phyloP scores from a whole-genome alignment of 768 basidiomycete species.

The Cystobasidium ongulense region DNA sequence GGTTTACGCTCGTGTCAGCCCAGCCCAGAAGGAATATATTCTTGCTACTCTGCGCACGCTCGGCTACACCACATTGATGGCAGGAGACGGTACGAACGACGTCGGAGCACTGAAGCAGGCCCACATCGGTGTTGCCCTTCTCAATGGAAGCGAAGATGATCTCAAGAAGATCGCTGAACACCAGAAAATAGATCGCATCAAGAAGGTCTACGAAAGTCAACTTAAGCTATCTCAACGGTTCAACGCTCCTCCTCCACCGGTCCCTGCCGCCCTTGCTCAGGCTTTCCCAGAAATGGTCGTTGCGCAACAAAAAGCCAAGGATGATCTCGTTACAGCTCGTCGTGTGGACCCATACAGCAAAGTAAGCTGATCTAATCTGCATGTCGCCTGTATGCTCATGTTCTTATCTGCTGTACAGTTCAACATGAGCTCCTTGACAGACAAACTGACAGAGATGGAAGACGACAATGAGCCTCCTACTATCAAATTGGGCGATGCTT shows the following conservation, averaged over 20 bases:
- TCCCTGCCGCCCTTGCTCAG: constrained; percentile 77
- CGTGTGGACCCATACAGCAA: constrained; percentile 10
- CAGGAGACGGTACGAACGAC: constrained; percentile 97
- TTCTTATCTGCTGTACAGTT: constrained; percentile 51
- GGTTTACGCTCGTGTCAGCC: constrained; percentile 98
- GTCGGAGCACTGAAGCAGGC: constrained; percentile 98
- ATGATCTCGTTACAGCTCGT: constrained; percentile 47
- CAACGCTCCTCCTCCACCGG: constrained; percentile 85
- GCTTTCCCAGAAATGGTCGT: constrained; percentile 81
- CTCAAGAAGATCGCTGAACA: constrained; percentile 88
- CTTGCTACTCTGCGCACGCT: constrained; percentile 78
- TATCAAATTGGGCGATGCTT: constrained; percentile 99
- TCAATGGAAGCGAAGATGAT: constrained; percentile 86
- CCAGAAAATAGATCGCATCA: constrained; percentile 77
- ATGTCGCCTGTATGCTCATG: constrained; percentile 27
- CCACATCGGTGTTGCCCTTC: constrained; percentile 84
- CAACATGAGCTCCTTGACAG: constrained; percentile 67
- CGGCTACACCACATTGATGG: constrained; percentile 92
- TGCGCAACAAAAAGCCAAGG: constrained; percentile 72
- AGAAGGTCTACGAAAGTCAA: constrained; percentile 96
- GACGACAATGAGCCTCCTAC: constrained; percentile 86
- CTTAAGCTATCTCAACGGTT: constrained; percentile 80
- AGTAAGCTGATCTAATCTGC: background rate
- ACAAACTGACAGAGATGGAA: constrained; percentile 83
- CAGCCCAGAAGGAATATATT: constrained; percentile 89